Percentiles rank a stretch among this genome's conserved stretches.
phyloP scores from a whole-genome alignment of 2,329 filamentous ascomycete species.

The Penicillium sp. region DNA sequence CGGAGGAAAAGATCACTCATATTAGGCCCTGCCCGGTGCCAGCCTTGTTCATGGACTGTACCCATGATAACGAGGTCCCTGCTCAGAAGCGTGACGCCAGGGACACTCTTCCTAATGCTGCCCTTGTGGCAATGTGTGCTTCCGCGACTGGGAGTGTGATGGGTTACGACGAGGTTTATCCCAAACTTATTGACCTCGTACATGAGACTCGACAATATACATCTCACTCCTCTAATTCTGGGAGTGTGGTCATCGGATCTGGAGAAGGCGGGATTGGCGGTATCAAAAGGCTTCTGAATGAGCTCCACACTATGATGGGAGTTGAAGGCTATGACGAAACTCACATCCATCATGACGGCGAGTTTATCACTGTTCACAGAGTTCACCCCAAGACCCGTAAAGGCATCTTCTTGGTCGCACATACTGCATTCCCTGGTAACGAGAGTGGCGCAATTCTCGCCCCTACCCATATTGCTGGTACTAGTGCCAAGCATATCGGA shows the following conservation, averaged over 20 bases:
- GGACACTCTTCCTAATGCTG: constrained; percentile 91
- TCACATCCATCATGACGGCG: constrained; percentile 91
- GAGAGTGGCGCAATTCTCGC: constrained; percentile 78
- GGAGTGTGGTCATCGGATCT: constrained; percentile 56
- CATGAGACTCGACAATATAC: constrained; percentile 81
- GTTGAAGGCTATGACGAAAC: constrained; percentile 92
- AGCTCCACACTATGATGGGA: constrained; percentile 94
- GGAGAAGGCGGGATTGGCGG: constrained; percentile 83
- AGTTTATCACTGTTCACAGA: constrained; percentile 94
- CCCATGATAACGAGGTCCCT: constrained; percentile 95
- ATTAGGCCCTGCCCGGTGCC: constrained; percentile 89
- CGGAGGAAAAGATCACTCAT: constrained; percentile 66
- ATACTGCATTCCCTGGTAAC: constrained; percentile 91
- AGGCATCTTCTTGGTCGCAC: constrained; percentile 92
- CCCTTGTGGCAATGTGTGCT: constrained; percentile 91
- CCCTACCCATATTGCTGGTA: constrained; percentile 77
- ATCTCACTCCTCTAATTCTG: constrained; percentile 66
- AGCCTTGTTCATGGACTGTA: constrained; percentile 98
- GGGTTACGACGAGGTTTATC: constrained; percentile 97
- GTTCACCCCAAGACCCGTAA: constrained; percentile 90
- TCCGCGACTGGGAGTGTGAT: constrained; percentile 95
- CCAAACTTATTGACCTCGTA: constrained; percentile 87
- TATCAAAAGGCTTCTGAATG: constrained; percentile 88
- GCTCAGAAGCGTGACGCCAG: constrained; percentile 92
- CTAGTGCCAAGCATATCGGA: constrained; percentile 79